Evolutionary conservation across 2,329 filamentous ascomycete species (phyloP).

Genomic region (Colletotrichum viniferum): DNA sequence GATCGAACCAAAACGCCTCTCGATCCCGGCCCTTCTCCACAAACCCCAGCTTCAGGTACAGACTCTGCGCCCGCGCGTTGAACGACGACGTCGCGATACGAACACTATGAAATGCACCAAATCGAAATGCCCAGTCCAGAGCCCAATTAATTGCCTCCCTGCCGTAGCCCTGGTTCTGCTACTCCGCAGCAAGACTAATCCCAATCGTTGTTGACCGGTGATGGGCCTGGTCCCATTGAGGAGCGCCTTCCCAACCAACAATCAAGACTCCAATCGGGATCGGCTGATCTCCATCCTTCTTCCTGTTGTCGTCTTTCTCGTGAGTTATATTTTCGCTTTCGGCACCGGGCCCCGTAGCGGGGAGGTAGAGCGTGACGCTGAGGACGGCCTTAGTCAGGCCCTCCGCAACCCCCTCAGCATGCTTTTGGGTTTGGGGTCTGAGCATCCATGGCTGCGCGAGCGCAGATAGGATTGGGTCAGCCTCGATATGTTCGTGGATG

Average conservation of each 20-base stretch:
- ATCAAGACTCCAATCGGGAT: neutral
- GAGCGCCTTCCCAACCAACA: neutral
- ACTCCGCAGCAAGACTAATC: neutral
- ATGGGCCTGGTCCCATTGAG: neutral
- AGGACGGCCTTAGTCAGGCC: neutral
- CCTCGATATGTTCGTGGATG: neutral
- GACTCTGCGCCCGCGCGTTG: neutral
- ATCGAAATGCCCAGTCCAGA: neutral
- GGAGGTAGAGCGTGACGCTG: neutral
- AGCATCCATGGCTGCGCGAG: neutral
- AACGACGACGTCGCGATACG: neutral
- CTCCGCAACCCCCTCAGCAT: neutral
- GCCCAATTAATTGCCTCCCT: neutral
- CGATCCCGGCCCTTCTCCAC: neutral
- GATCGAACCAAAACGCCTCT: neutral
- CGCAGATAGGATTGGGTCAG: neutral
- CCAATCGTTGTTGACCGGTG: neutral
- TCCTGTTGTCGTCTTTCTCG: fast-evolving
- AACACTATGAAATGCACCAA: neutral
- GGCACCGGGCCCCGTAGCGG: fast-evolving
- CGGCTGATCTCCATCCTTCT: neutral
- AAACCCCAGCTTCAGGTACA: neutral
- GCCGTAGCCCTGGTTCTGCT: neutral
- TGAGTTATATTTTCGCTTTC: neutral
- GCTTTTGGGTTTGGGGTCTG: neutral